These are phyloP conservation scores for Sergeia podlipaevii DNA, from an alignment of 208 protist species.

Conservation along the genomic window DNA sequence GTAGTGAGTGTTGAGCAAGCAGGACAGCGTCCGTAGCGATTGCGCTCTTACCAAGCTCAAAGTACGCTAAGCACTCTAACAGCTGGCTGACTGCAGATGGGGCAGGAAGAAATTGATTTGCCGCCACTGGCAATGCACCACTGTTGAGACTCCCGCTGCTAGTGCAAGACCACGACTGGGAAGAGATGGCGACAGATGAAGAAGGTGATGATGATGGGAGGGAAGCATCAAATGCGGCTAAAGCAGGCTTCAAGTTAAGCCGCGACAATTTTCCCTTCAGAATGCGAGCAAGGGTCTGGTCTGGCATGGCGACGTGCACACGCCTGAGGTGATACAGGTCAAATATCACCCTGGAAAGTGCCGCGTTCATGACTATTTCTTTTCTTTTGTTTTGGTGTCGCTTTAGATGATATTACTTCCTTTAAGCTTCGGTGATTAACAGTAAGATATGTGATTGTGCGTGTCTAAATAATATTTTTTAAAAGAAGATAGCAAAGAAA, in stretches of 20 bases:
- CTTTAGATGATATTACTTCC: no score
- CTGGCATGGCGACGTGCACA: slow-evolving; percentile 60
- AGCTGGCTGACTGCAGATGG: slow-evolving; percentile 49
- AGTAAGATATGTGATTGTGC: no score
- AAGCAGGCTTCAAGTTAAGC: slow-evolving; percentile 57
- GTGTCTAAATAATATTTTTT: no score
- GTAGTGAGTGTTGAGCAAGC: slow-evolving; percentile 43
- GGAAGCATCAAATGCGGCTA: slow-evolving; percentile 21
- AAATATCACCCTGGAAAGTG: slow-evolving; percentile 47
- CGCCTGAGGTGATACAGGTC: slow-evolving; percentile 72
- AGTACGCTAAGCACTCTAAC: slow-evolving; percentile 78
- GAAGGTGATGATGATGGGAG: neutral
- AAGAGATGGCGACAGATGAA: neutral
- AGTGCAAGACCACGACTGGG: neutral
- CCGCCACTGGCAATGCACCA: neutral
- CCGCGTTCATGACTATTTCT: no score
- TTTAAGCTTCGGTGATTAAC: no score
- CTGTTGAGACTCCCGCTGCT: slow-evolving; percentile 2
- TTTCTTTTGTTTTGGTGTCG: no score
- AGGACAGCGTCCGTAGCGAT: slow-evolving; percentile 54
- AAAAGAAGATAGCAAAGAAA: no score
- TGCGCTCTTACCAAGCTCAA: slow-evolving; percentile 48
- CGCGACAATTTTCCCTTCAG: slow-evolving; percentile 68
- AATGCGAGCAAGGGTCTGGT: slow-evolving; percentile 50
- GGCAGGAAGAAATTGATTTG: slow-evolving; percentile 15